Base-by-base conservation (phyloP, 2,329 filamentous ascomycete genomes). In the Penicillium sp. region DNA sequence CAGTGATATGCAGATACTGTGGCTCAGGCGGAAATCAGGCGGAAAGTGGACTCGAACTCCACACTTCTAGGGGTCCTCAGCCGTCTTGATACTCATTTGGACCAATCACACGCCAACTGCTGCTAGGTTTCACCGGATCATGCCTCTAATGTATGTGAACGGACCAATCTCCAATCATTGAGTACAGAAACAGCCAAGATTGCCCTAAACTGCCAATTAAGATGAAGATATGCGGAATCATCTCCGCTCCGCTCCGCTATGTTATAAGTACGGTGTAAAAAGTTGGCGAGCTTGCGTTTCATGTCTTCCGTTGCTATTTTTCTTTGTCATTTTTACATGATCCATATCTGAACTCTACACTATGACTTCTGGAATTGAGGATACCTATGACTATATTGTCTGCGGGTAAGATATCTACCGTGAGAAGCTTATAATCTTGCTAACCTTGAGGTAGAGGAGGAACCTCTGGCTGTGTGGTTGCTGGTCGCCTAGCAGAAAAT, bases 381-480 rank as follows among this genome's bases (percentile, higher is more conserved):
- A 55, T 37, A 53, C 51, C 1, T 71, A 64, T 42, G 68, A 71
- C 44, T 71, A 70, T 54, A 68, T 71, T 50, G 56, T 71, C 33
- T 71, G 69, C 53, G 68, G 68, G 68, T 69, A 53, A 53, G 62
- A 57, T 14, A 36, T 30, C 40, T 12, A 33, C 9, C 11, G 1
- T 4, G 3, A 14, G 3, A 3, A 31, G 11, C 16, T 22, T 16
- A 19, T 4, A 10, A 17, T 16, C 9, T 43, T 44, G 40, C 42
- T 59, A 14, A 62, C 26, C 2, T 22, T 19, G 5, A 12, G 4
- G 8, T 28, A 77, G 78, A 50, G 78, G 77, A 36, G 78, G 78
- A 7, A 80, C 78, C 7, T 71, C 78, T 5, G 78, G 78, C 19
- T 79, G 78, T 60, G 78, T 80, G 1, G 74, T 80, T 33, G 78